Evolutionary conservation across 2,329 filamentous ascomycete genomes (phyloP), one percentile per base, ranked within the genome.

Genomic region (Westerdykella ornata): DNA sequence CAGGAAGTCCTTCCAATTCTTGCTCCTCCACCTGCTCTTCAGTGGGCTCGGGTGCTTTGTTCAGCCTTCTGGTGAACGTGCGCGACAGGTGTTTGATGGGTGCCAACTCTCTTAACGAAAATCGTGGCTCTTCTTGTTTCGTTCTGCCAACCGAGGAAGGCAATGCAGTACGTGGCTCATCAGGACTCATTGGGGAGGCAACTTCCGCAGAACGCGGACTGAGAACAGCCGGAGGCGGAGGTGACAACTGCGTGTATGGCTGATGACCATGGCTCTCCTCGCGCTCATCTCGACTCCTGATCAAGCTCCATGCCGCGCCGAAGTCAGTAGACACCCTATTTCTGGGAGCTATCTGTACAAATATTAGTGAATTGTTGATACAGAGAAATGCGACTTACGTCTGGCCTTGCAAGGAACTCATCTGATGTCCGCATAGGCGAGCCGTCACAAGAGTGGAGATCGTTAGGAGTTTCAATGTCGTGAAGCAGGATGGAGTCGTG

Each of bases 381-480:
- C 37, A 18, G 20, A 11, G 28, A 35, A 17, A 28, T 13, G 6
- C 35, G 32, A 33, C 8, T 22, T 35, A 59, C 50, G 38, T 63
- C 60, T 41, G 43, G 29, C 26, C 48, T 45, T 14, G 33, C 41
- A 3, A 52, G 43, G 3, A 40, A 43, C 16, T 63, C 58, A 8
- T 56, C 56, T 12, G 56, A 52, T 5, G 54, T 52, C 16, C 38
- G 45, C 30, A 59, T 36, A 15, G 53, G 45, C 32, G 65, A 43
- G 40, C 59, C 57, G 6, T 66, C 63, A 39, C 51, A 56, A 8
- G 55, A 60, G 15, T 63, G 62, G n/a, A 60, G 40, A 17, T 66
- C 64, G 37, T 53, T 48, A 13, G 60, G 63, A 14, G 63, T 65
- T 17, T 62, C 62, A 37, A 68, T 61, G 18, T 66, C 52, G 38